Evolutionary conservation across 805 yeast species (phyloP).

Genomic region (Zygosaccharomyces rouxii): DNA sequence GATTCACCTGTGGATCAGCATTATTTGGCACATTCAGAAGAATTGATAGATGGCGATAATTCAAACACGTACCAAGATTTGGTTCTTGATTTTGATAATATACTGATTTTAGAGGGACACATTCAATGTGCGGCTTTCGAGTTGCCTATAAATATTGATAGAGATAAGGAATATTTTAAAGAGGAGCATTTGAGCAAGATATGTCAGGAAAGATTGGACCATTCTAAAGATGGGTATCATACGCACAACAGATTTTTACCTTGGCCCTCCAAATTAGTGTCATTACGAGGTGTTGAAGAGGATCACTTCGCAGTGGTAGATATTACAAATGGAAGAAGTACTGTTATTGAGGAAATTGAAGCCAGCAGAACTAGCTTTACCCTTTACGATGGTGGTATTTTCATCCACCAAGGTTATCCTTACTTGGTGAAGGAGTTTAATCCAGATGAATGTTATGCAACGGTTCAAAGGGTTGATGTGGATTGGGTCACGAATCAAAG

Average conservation of each 20-base stretch:
- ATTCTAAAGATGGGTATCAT: slow-evolving; percentile 46
- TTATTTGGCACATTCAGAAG: slow-evolving; percentile 54
- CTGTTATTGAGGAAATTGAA: slow-evolving; percentile 84
- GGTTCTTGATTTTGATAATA: slow-evolving; percentile 56
- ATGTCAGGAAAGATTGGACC: slow-evolving; percentile 39
- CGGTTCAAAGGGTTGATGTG: slow-evolving; percentile 82
- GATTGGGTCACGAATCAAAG: slow-evolving; percentile 93
- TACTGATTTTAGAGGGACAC: slow-evolving; percentile 70
- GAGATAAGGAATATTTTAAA: slow-evolving; percentile 55
- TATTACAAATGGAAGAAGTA: slow-evolving; percentile 67
- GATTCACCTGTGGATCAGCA: slow-evolving; percentile 82
- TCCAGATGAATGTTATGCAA: slow-evolving; percentile 72
- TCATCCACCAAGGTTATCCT: slow-evolving; percentile 89
- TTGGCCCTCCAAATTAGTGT: slow-evolving; percentile 73
- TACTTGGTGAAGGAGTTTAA: slow-evolving; percentile 83
- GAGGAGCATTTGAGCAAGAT: slow-evolving; percentile 32
- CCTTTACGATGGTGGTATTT: slow-evolving; percentile 86
- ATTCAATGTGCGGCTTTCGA: slow-evolving; percentile 94
- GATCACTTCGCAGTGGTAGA: slow-evolving; percentile 86
- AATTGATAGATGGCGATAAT: slow-evolving; percentile 28
- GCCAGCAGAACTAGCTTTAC: slow-evolving; percentile 87
- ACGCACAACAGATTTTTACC: slow-evolving; percentile 62
- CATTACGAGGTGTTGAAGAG: slow-evolving; percentile 80
- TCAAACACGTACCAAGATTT: slow-evolving; percentile 61
- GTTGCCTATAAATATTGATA: slow-evolving; percentile 52